phyloP scores from a whole-genome alignment of 495 filamentous ascomycete species.

The Podospora pseudocomata region DNA sequence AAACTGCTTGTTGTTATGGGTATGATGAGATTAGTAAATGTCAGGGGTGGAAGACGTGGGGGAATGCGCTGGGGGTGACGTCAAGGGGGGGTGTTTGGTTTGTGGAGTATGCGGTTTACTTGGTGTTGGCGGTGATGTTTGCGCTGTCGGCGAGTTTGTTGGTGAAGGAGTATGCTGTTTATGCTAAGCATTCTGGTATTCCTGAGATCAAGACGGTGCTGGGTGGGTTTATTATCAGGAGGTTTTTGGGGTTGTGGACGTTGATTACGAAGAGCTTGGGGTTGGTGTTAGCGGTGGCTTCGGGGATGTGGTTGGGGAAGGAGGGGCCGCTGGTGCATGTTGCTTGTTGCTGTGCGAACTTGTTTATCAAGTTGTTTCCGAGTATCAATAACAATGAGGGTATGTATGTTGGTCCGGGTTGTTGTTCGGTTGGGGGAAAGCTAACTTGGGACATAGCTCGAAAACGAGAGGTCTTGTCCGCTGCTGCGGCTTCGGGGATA shows the following conservation, averaged over 20 bases:
- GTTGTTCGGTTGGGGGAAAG: slow-evolving; percentile 3
- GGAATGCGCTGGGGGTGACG: slow-evolving; percentile 61
- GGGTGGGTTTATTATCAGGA: slow-evolving; percentile 88
- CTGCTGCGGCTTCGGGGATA: slow-evolving; percentile 90
- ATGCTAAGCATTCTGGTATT: slow-evolving; percentile 94
- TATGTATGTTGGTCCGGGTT: slow-evolving; percentile 29
- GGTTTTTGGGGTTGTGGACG: slow-evolving; percentile 92
- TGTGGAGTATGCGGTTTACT: slow-evolving; percentile 81
- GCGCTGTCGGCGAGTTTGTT: slow-evolving; percentile 74
- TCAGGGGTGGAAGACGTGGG: slow-evolving; percentile 81
- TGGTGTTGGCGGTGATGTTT: slow-evolving; percentile 77
- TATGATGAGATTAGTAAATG: slow-evolving; percentile 77
- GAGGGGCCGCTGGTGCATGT: slow-evolving; percentile 97
- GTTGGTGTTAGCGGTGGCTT: slow-evolving; percentile 87
- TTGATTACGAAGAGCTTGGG: slow-evolving; percentile 88
- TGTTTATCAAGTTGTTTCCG: slow-evolving; percentile 87
- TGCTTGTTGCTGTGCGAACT: slow-evolving; percentile 93
- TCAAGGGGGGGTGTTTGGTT: slow-evolving; percentile 69
- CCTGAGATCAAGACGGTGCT: slow-evolving; percentile 97
- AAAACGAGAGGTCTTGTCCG: slow-evolving; percentile 93
- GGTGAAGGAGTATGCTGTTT: slow-evolving; percentile 77
- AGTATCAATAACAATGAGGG: slow-evolving; percentile 87
- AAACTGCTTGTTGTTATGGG: slow-evolving; percentile 87
- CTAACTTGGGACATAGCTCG: slow-evolving; percentile 55
- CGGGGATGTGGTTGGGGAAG: slow-evolving; percentile 97